Conservation (phyloP, 345 rosid species). For the Salix suchowensis region DNA sequence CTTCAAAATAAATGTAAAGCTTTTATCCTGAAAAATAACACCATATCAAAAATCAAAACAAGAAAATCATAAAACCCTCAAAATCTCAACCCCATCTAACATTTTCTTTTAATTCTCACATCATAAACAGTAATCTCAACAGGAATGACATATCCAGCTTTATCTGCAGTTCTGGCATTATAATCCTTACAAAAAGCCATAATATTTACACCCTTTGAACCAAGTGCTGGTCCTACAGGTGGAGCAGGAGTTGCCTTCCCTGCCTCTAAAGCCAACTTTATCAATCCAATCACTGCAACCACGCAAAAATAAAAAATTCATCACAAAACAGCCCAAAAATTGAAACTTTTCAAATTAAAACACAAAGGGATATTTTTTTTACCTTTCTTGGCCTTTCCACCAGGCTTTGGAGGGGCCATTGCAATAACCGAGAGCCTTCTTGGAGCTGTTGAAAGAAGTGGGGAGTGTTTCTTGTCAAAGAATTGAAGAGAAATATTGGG, state of each 20-base stretch:
- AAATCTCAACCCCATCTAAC: background rate
- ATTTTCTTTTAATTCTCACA: constrained; percentile 30
- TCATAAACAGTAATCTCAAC: constrained; percentile 92
- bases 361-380: background rate
- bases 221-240: constrained; percentile 91
- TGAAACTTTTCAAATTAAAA: background rate
- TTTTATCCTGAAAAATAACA: constrained; percentile 63
- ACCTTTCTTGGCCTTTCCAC: constrained; percentile 88
- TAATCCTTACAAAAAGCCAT: constrained; percentile 97
- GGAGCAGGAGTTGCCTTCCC: constrained; percentile 97
- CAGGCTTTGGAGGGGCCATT: constrained; percentile 96
- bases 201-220: constrained; percentile 82
- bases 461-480: constrained; percentile 36
- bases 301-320: background rate
- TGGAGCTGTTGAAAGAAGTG: constrained; percentile 46
- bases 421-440: constrained; percentile 68
- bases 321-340: background rate
- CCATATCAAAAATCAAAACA: background rate
- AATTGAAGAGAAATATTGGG: constrained; percentile 45
- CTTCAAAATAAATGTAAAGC: constrained; percentile 91
- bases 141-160: constrained; percentile 88
- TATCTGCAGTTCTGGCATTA: constrained; percentile 94
- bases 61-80: background rate
- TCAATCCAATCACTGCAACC: constrained; percentile 58
- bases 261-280: constrained; percentile 88